Conservation (phyloP, 805 yeast species). For the Kazachstania africana region DNA sequence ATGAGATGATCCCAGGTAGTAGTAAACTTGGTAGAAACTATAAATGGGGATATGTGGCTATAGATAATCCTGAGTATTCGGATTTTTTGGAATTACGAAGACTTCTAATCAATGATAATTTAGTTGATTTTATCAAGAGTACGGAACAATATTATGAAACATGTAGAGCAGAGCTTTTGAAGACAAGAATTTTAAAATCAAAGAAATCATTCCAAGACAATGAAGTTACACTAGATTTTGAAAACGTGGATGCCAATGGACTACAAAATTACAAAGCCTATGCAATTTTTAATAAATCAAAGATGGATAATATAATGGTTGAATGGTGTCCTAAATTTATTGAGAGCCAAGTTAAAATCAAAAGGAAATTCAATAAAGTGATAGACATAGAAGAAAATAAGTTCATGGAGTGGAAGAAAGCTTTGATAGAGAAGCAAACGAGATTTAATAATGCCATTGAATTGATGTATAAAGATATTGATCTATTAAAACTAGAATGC, state of each 20-base stretch:
- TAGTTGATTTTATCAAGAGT: constrained; percentile 66
- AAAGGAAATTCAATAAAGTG: constrained; percentile 32
- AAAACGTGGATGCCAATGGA: constrained; percentile 21
- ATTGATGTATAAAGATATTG: constrained; percentile 27
- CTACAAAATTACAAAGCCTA: constrained; percentile 31
- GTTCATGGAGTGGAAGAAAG: constrained; percentile 52
- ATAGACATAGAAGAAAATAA: constrained; percentile 40
- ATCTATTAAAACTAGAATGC: constrained; percentile 28
- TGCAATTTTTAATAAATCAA: constrained; percentile 26
- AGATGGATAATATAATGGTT: constrained; percentile 30
- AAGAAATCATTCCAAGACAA: constrained; percentile 9
- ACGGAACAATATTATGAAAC: constrained; percentile 54
- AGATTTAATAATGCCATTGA: constrained; percentile 45
- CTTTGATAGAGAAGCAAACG: constrained; percentile 43
- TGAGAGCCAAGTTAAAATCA: constrained; percentile 33
- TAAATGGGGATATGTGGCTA: constrained; percentile 80
- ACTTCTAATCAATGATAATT: constrained; percentile 52
- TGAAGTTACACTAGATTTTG: constrained; percentile 11
- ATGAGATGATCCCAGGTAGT: constrained; percentile 32
- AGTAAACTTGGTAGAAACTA: constrained; percentile 55
- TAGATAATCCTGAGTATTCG: constrained; percentile 66
- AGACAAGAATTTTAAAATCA: constrained; percentile 30
- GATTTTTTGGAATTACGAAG: constrained; percentile 60
- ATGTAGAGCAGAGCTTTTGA: constrained; percentile 49
- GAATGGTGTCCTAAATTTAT: constrained; percentile 38